Evolutionary conservation across 495 filamentous ascomycete genomes (phyloP).

Genomic region (Hypoxylon crocopeplum): DNA sequence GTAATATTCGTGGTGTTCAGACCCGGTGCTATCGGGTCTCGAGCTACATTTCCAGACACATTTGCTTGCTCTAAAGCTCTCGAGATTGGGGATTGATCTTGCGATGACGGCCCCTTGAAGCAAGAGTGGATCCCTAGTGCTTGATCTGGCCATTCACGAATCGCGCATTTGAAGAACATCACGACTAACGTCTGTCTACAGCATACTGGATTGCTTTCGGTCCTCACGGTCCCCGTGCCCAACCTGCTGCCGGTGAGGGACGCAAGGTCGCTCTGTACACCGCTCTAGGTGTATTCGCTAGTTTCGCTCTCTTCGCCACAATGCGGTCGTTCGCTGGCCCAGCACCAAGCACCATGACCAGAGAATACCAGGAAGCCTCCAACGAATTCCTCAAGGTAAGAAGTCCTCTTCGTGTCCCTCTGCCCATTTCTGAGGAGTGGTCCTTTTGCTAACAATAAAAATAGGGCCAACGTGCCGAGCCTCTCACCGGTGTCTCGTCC

Average conservation of each 20-base stretch:
- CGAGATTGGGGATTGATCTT: background rate
- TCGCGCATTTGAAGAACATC: constrained; percentile 30
- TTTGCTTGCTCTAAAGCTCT: background rate
- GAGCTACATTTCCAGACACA: background rate
- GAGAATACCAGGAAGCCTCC: constrained; percentile 90
- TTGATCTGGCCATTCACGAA: constrained; percentile 34
- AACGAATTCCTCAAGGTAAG: constrained; percentile 90
- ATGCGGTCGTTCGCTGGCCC: constrained; percentile 71
- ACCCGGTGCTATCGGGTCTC: background rate
- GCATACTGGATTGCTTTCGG: constrained; percentile 99
- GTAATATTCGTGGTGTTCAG: constrained; percentile 47
- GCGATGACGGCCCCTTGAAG: constrained; percentile 1
- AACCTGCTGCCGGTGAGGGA: constrained; percentile 80
- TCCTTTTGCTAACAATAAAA: constrained; percentile 27
- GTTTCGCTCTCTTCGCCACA: constrained; percentile 68
- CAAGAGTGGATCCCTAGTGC: constrained; percentile 28
- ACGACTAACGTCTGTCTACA: constrained; percentile 49
- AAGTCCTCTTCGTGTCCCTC: background rate
- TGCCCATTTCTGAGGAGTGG: background rate
- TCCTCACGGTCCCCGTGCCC: constrained; percentile 86
- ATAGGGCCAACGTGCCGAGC: constrained; percentile 85
- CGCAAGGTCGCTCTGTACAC: constrained; percentile 77
- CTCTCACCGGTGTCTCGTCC: constrained; percentile 83
- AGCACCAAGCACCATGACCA: constrained; percentile 84
- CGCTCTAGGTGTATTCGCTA: constrained; percentile 62